These are phyloP conservation scores for Venturia aucupariae DNA, from an alignment of 2,329 filamentous ascomycete genomes.

Conservation along the genomic window DNA sequence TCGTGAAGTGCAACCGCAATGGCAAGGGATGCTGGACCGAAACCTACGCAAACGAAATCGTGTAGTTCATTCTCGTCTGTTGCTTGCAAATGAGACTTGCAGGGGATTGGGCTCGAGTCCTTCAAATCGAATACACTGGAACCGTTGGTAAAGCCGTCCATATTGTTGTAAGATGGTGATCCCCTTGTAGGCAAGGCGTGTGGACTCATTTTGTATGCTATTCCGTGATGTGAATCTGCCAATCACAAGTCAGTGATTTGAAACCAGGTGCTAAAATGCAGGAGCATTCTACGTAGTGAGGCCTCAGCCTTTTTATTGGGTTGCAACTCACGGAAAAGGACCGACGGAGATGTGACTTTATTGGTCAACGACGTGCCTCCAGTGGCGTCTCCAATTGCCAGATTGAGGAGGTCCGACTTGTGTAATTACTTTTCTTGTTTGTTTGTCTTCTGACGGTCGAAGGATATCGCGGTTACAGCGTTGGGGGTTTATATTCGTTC, in stretches of 20 bases:
- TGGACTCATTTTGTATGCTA: not conserved
- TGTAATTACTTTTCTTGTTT: not conserved
- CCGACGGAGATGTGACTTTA: not conserved
- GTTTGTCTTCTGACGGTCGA: not conserved
- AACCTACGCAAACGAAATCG: conserved; percentile 84
- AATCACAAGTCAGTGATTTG: conserved; percentile 3
- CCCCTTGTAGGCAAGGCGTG: not conserved
- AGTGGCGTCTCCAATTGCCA: not conserved
- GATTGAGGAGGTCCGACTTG: not conserved
- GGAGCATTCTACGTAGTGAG: not conserved
- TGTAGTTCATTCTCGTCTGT: conserved; percentile 49
- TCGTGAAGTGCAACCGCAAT: conserved; percentile 87
- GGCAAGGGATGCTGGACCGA: conserved; percentile 82
- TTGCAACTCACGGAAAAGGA: not conserved
- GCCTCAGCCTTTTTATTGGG: not conserved
- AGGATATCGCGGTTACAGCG: not conserved
- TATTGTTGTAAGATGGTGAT: not conserved
- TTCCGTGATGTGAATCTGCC: not conserved
- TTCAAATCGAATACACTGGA: not conserved
- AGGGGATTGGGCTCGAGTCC: not conserved
- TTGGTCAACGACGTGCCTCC: not conserved
- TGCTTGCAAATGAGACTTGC: conserved; percentile 7
- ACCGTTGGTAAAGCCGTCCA: conserved; percentile 1
- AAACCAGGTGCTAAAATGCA: not conserved
- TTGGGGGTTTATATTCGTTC: not conserved